Percentiles rank a stretch among this genome's conserved stretches.
Evolutionary conservation across 129 eudicot species (phyloP).

Genomic region (Erigeron canadensis): DNA sequence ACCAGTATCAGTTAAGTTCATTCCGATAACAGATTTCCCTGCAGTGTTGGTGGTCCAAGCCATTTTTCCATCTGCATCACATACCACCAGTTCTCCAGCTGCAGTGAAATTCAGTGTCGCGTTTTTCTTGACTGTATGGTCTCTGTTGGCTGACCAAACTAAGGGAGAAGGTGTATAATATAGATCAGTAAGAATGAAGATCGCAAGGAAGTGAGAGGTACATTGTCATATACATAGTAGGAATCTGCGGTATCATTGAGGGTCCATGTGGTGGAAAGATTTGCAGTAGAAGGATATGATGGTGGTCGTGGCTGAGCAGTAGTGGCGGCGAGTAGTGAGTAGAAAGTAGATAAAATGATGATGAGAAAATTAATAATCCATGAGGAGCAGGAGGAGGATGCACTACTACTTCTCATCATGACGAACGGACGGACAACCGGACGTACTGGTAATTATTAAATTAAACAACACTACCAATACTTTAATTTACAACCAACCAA

Average conservation of each 20-base stretch:
- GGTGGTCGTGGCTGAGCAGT: no score
- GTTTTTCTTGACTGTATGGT: constrained; percentile 15
- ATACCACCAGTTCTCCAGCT: constrained; percentile 13
- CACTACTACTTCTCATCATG: no score
- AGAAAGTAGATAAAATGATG: no score
- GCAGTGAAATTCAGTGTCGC: constrained; percentile 19
- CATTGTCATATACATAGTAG: background rate
- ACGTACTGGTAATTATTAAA: no score
- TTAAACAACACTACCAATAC: no score
- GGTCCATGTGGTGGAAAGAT: no score
- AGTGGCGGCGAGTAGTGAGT: no score
- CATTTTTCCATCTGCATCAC: constrained; percentile 16
- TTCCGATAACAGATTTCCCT: background rate
- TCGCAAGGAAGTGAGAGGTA: constrained; percentile 18
- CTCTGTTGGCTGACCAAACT: constrained; percentile 34
- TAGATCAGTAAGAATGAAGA: background rate
- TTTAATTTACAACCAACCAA: no score
- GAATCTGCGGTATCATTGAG: background rate
- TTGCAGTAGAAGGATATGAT: no score
- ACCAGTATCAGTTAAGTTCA: background rate
- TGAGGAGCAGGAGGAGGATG: no score
- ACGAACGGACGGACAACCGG: no score
- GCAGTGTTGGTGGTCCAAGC: constrained; percentile 30
- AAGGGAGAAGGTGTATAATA: background rate
- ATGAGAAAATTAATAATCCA: no score